Percentiles rank a stretch among this genome's conserved stretches.
These are phyloP conservation scores for Sherardia arvensis DNA, from an alignment of 257 asterid genomes.

Conservation along the genomic window DNA sequence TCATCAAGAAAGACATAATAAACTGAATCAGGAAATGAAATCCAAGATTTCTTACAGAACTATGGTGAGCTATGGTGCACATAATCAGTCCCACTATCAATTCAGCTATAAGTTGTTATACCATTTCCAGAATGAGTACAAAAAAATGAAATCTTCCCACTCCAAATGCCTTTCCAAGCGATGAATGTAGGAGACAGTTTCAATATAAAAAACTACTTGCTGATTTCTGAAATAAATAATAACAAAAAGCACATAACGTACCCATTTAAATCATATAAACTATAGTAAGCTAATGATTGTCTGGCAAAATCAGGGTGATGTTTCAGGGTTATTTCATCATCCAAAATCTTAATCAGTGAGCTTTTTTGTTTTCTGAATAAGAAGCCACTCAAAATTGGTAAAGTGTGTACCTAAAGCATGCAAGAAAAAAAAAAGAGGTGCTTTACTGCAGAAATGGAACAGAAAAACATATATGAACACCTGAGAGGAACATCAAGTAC, in stretches of 20 bases:
- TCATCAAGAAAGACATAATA: neutral
- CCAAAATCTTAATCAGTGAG: neutral
- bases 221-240: no score
- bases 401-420: neutral
- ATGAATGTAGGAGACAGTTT: neutral
- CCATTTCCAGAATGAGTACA: neutral
- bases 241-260: neutral
- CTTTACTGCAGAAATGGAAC: neutral
- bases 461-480: neutral
- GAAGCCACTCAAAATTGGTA: neutral
- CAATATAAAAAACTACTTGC: neutral
- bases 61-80: neutral
- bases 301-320: neutral
- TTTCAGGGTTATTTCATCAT: neutral
- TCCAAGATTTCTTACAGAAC: no score
- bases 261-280: neutral
- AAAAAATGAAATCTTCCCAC: no score
- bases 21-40: neutral
- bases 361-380: neutral
- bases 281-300: neutral
- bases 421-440: no score
- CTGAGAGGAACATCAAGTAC: neutral
- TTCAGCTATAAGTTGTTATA: neutral
- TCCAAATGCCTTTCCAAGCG: neutral
- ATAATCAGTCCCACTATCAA: neutral